Percentiles rank a stretch among this genome's conserved stretches.
Evolutionary conservation across 371 early-diverging fungal species (phyloP).

Genomic region (Batkoa obscura): DNA sequence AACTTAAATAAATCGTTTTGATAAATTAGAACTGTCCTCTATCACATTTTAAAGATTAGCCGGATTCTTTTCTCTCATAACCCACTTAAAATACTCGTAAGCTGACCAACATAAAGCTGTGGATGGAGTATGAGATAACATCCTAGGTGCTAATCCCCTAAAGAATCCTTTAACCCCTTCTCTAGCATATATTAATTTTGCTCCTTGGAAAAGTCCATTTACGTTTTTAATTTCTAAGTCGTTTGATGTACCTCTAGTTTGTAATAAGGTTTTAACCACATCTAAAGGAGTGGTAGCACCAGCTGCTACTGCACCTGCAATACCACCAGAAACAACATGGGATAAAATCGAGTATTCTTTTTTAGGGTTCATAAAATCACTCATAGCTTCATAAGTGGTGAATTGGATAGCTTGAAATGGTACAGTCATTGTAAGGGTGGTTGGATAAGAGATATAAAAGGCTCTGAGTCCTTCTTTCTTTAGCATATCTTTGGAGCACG

Average conservation of each 20-base stretch:
- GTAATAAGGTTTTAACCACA: conserved; percentile 80
- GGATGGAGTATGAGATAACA: conserved; percentile 75
- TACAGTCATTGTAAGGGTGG: conserved; percentile 71
- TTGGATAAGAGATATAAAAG: conserved; percentile 82
- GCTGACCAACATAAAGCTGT: conserved; percentile 90
- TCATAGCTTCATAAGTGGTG: conserved; percentile 66
- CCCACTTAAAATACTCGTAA: conserved; percentile 73
- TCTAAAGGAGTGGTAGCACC: conserved; percentile 86
- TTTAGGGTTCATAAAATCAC: conserved; percentile 49
- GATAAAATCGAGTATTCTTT: conserved; percentile 65
- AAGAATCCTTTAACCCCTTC: conserved; percentile 63
- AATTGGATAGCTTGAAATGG: conserved; percentile 87
- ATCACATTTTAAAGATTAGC: no score
- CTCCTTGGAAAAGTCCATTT: conserved; percentile 47
- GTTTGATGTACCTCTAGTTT: conserved; percentile 58
- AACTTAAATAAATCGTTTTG: no score
- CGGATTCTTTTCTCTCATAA: no score
- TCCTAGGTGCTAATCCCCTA: conserved; percentile 62
- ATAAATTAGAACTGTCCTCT: no score
- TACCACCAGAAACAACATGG: conserved; percentile 68
- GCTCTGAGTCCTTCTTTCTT: conserved; percentile 57
- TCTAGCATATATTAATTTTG: conserved; percentile 44
- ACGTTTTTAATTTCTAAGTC: conserved; percentile 48
- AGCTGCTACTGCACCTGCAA: conserved; percentile 80
- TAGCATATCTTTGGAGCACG: conserved; percentile 42